Evolutionary conservation across 2,329 filamentous ascomycete genomes (phyloP).

Genomic region (Lachnellula subtilissima): DNA sequence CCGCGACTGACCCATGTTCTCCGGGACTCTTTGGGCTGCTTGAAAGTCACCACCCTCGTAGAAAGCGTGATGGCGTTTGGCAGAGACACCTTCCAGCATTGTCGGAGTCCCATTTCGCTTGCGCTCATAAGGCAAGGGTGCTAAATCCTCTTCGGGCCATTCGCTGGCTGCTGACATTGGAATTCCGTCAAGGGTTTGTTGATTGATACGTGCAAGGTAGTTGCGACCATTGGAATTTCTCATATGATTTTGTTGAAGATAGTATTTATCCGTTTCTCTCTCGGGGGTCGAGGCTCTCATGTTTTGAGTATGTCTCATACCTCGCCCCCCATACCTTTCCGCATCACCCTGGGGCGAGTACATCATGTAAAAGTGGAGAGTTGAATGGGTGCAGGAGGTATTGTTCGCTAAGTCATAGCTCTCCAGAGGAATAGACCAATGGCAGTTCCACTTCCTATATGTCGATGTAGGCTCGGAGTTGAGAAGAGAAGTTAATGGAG

Average conservation of each 20-base stretch:
- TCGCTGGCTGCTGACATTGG: neutral
- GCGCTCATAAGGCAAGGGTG: constrained; percentile 18
- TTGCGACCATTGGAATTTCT: neutral
- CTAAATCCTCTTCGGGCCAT: neutral
- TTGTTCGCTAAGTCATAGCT: too few relatives aligned
- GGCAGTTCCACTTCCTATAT: too few relatives aligned
- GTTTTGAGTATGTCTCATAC: neutral
- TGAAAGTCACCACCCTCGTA: constrained; percentile 17
- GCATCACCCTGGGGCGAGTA: neutral
- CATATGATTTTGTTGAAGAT: neutral
- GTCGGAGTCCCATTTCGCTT: constrained; percentile 40
- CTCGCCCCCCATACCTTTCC: neutral
- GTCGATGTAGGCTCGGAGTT: too few relatives aligned
- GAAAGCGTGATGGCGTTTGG: constrained; percentile 2
- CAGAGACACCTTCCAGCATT: constrained; percentile 30
- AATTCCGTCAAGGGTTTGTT: neutral
- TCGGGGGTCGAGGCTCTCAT: neutral
- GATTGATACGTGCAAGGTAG: neutral
- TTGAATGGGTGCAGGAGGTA: neutral
- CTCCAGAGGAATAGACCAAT: too few relatives aligned
- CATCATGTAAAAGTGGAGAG: neutral
- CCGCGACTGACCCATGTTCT: neutral
- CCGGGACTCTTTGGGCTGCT: neutral
- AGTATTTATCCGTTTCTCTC: neutral
- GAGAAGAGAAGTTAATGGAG: too few relatives aligned